Conservation (phyloP, 768 basidiomycete genomes). For the Cystofilobasidium capitatum region DNA sequence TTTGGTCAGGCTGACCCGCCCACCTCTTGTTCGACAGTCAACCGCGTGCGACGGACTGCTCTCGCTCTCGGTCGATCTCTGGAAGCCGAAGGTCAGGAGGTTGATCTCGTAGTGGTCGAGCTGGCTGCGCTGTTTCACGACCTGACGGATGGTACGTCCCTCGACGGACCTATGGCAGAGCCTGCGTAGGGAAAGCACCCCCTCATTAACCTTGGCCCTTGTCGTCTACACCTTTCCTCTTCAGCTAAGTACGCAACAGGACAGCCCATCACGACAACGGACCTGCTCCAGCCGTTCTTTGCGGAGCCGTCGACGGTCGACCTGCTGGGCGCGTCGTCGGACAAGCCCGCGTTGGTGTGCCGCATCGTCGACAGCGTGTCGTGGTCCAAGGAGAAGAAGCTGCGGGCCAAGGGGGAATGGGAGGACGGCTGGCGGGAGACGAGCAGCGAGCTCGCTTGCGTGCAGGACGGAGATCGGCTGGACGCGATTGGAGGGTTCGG, state of each 20-base stretch:
- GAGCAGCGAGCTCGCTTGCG: constrained; percentile 69
- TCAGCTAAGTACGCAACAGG: constrained; percentile 61
- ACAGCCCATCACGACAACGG: constrained; percentile 26
- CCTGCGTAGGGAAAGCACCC: too few relatives aligned
- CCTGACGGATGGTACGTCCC: constrained; percentile 30
- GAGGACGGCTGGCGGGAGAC: constrained; percentile 54
- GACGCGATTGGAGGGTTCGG: constrained; percentile 77
- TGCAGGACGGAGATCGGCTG: constrained; percentile 68
- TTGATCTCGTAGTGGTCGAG: constrained; percentile 66
- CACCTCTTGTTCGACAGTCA: constrained; percentile 45
- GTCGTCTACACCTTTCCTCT: not conserved
- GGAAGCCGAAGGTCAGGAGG: constrained; percentile 42
- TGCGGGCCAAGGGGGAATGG: constrained; percentile 50
- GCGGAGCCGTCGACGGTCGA: constrained; percentile 27
- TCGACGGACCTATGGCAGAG: not conserved
- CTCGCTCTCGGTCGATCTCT: constrained; percentile 53
- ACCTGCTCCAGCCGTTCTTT: constrained; percentile 30
- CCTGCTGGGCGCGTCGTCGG: constrained; percentile 22
- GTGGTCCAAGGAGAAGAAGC: constrained; percentile 71
- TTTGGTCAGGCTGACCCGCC: not conserved
- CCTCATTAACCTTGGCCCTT: not conserved
- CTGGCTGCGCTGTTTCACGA: constrained; percentile 83
- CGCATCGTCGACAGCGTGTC: constrained; percentile 66
- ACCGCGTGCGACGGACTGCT: constrained; percentile 71
- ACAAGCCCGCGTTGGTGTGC: constrained; percentile 27